A percentile compares a stretch with the other conserved stretches of the same genome.
phyloP scores from a whole-genome alignment of 2,329 filamentous ascomycete species.

The Parascedosporium putredinis region DNA sequence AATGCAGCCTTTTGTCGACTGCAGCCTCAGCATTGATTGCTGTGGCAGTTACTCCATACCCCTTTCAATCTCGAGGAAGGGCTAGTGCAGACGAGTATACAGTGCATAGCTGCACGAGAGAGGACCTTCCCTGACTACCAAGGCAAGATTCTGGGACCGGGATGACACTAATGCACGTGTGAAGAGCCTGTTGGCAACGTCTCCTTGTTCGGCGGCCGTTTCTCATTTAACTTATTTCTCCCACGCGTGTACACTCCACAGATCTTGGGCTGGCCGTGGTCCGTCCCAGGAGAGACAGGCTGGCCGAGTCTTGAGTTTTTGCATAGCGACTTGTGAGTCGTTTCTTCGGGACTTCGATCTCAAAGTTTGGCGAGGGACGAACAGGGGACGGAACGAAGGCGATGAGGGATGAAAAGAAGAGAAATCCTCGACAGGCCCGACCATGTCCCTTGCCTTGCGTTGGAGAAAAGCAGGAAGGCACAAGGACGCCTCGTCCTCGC shows the following conservation, averaged over 20 bases:
- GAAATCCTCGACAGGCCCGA: no score
- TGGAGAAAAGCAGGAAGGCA: no score
- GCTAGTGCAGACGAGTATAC: neutral
- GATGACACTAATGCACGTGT: neutral
- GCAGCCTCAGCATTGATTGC: no score
- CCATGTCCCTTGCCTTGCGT: no score
- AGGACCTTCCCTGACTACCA: neutral
- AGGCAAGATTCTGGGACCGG: neutral
- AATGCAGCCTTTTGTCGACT: no score
- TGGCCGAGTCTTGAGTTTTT: no score
- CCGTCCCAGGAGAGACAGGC: neutral
- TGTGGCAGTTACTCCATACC: neutral
- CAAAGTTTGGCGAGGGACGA: no score
- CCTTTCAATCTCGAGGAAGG: neutral
- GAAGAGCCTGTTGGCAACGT: neutral
- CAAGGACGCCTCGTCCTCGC: no score
- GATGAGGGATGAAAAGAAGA: no score
- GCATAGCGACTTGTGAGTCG: no score
- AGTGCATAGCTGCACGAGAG: neutral
- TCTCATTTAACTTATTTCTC: neutral
- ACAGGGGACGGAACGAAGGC: no score
- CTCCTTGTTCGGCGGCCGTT: neutral
- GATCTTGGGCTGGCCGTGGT: neutral
- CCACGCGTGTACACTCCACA: neutral
- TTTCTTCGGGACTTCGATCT: no score